phyloP scores from a whole-genome alignment of 768 basidiomycete species.

The Boletus reticuloceps region DNA sequence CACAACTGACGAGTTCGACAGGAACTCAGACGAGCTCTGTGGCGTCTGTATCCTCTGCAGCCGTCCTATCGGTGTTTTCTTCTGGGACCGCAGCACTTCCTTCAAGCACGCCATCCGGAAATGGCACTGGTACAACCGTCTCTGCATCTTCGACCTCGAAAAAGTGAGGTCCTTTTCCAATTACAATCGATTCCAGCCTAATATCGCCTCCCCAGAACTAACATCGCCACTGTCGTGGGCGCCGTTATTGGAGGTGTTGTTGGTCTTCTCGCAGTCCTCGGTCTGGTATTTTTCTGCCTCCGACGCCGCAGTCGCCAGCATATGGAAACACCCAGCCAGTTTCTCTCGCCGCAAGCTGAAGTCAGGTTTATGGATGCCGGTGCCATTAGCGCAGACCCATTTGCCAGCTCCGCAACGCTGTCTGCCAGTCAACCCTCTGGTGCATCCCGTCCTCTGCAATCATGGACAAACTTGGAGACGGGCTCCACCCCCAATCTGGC shows the following conservation, averaged over 20 bases:
- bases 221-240: slow-evolving; percentile 15
- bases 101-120: slow-evolving; percentile 12
- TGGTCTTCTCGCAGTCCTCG: slow-evolving; percentile 16
- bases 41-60: background rate
- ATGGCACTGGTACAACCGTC: background rate
- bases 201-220: slow-evolving; percentile 6
- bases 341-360: slow-evolving; percentile 4
- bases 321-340: slow-evolving; percentile 9
- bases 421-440: background rate
- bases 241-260: slow-evolving; percentile 17
- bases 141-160: slow-evolving; percentile 4
- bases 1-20: background rate
- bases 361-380: background rate
- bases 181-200: background rate
- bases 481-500: background rate
- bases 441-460: slow-evolving; percentile 1
- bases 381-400: background rate
- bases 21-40: background rate
- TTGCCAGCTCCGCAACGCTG: background rate
- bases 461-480: slow-evolving; percentile 7
- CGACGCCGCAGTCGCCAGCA: slow-evolving; percentile 7
- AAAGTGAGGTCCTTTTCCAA: slow-evolving; percentile 7
- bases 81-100: slow-evolving; percentile 10
- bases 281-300: slow-evolving; percentile 7
- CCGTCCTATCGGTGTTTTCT: slow-evolving; percentile 1